Conservation (phyloP, 164 flowering plant genomes). For the Hamamelis virginiana region DNA sequence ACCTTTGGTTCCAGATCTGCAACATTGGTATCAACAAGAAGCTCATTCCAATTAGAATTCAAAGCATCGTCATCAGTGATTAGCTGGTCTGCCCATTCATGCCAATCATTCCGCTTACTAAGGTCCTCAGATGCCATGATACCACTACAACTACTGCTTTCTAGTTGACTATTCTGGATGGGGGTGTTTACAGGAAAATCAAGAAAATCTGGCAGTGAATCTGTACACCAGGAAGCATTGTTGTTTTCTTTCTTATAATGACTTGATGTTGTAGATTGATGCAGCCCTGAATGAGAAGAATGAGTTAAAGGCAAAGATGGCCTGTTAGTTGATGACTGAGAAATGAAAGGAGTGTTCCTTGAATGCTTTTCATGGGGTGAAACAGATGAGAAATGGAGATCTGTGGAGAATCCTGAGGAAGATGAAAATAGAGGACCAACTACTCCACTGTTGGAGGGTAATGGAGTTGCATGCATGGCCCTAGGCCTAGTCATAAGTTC, state of each 20-base stretch:
- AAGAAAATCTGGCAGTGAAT: constrained; percentile 53
- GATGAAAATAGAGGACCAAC: constrained; percentile 78
- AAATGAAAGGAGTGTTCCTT: constrained; percentile 41
- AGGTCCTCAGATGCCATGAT: constrained; percentile 49
- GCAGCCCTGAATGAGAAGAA: constrained; percentile 43
- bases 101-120: constrained; percentile 58
- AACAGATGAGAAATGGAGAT: constrained; percentile 69
- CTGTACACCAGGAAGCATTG: constrained; percentile 63
- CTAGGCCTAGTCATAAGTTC: constrained; percentile 42
- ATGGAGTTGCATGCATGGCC: constrained; percentile 27
- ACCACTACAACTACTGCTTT: constrained; percentile 35
- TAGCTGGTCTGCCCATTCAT: constrained; percentile 86
- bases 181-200: constrained; percentile 51
- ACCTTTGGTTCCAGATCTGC: constrained; percentile 66
- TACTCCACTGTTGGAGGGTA: constrained; percentile 50
- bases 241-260: constrained; percentile 41
- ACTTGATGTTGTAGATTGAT: constrained; percentile 41
- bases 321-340: constrained; percentile 45
- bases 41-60: constrained; percentile 66
- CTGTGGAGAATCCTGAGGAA: constrained; percentile 62
- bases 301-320: constrained; percentile 33
- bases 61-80: constrained; percentile 67
- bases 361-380: constrained; percentile 45
- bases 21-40: constrained; percentile 48
- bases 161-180: constrained; percentile 42